Evolutionary conservation across 495 filamentous ascomycete genomes (phyloP), one percentile per base, ranked within the genome.

Genomic region (Glutinoglossum americanum): DNA sequence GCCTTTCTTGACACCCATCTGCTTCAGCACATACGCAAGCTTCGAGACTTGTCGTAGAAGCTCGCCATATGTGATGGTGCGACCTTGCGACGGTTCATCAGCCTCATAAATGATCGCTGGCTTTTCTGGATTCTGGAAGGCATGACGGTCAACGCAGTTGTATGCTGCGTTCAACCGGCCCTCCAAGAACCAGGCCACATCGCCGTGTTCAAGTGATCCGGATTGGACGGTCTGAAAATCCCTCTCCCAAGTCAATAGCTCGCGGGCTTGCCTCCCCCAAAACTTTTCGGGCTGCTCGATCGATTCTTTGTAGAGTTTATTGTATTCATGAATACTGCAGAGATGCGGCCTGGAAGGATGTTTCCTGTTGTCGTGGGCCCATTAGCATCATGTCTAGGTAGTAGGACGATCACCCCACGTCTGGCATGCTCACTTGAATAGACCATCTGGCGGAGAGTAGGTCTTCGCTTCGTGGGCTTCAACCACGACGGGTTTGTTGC

Each of bases 101-200:
- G 89, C 92, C 71, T 99, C 92, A 73, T 96, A 99, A 75, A 97
- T 95, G 70, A 99, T 93, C 63, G 92, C 92, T 41, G 89, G 79
- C 73, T 80, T 85, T 71, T 95, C 72, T 19, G 93, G 93, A 72
- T 94, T 78, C 71, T 88, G 89, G 73, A 90, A 75, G 10, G 90
- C 92, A 70, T 96, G 92, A 60, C 92, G 85, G 64, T 99, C 92
- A 57, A 99, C 84, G 67, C 87, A 93, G 74, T 99, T 99, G 79
- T 86, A 99, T 26, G 85, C 89, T 49, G 92, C 93, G 64, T 97
- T 97, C 63, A 99, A 76, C 59, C 82, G 79, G 58, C 92, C 92
- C 71, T 95, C 92, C 54, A 87, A 70, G 68, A 99, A 99, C 93
- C 93, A 99, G 57, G 87, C 82, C 63, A 76, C 82, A 73, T 98